A percentile compares a stretch with the other conserved stretches of the same genome.
Conservation (phyloP, 805 yeast species). For the Candida argentea region DNA sequence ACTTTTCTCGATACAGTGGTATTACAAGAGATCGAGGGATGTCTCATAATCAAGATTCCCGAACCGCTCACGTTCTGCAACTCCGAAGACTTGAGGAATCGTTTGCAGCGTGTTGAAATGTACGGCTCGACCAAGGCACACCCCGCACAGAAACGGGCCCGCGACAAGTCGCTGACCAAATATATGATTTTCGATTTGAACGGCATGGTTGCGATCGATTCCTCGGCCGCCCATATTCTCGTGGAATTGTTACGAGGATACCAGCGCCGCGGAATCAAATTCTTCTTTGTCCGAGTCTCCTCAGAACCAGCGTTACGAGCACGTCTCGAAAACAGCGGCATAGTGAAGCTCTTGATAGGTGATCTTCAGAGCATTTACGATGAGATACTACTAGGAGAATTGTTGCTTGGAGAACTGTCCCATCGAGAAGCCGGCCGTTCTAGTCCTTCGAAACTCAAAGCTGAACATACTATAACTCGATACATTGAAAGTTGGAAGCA, state of each 20-base stretch:
- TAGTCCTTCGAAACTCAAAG: background rate
- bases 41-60: constrained; percentile 32
- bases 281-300: constrained; percentile 27
- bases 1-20: constrained; percentile 25
- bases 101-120: constrained; percentile 31
- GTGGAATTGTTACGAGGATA: constrained; percentile 19
- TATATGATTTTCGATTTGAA: constrained; percentile 31
- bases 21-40: constrained; percentile 35
- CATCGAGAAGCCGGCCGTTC: background rate
- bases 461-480: no score
- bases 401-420: constrained; percentile 10
- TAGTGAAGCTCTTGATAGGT: constrained; percentile 13
- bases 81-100: constrained; percentile 26
- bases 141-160: constrained; percentile 28
- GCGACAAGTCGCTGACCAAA: constrained; percentile 29
- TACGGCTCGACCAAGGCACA: constrained; percentile 35
- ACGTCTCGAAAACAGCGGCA: constrained; percentile 22
- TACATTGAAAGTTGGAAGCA: constrained; percentile 15
- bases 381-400: constrained; percentile 2
- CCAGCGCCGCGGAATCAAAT: constrained; percentile 18
- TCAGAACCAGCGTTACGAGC: constrained; percentile 15
- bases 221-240: constrained; percentile 31
- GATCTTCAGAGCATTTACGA: constrained; percentile 13
- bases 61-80: constrained; percentile 36
- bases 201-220: constrained; percentile 33